Conservation (phyloP, 2,329 filamentous ascomycete genomes). For the Elsinoe australis region DNA sequence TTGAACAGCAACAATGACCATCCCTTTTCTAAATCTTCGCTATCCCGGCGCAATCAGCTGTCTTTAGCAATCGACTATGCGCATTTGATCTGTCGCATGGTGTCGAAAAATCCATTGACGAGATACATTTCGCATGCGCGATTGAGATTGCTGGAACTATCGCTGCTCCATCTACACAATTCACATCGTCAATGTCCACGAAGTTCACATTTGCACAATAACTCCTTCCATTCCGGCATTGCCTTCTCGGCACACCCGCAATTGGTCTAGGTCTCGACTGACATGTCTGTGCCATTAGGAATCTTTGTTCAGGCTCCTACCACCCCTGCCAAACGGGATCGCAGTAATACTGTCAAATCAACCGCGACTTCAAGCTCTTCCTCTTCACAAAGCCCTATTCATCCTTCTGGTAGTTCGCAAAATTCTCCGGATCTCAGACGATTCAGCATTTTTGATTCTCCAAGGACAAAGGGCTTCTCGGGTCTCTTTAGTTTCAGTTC, state of each 20-base stretch:
- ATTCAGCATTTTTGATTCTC: slow-evolving; percentile 9
- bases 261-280: slow-evolving; percentile 7
- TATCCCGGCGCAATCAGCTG: background rate
- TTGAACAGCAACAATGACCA: background rate
- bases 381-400: background rate
- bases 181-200: background rate
- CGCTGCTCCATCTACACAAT: too few relatives aligned
- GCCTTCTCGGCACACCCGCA: background rate
- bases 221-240: slow-evolving; percentile 2
- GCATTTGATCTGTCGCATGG: too few relatives aligned
- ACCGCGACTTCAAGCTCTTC: slow-evolving; percentile 3
- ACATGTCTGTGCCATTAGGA: slow-evolving; percentile 15
- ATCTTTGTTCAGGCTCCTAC: slow-evolving; percentile 10
- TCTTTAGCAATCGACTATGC: background rate
- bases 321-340: slow-evolving; percentile 10
- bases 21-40: background rate
- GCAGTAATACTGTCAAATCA: slow-evolving; percentile 6
- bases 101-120: too few relatives aligned
- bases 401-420: background rate
- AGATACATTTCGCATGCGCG: too few relatives aligned
- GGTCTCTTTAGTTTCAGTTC: slow-evolving; percentile 1
- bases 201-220: background rate
- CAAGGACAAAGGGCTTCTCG: background rate
- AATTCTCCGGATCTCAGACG: slow-evolving; percentile 4
- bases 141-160: too few relatives aligned